Conservation (phyloP, 768 basidiomycete genomes). For the Macrolepiota fuliginosa region DNA sequence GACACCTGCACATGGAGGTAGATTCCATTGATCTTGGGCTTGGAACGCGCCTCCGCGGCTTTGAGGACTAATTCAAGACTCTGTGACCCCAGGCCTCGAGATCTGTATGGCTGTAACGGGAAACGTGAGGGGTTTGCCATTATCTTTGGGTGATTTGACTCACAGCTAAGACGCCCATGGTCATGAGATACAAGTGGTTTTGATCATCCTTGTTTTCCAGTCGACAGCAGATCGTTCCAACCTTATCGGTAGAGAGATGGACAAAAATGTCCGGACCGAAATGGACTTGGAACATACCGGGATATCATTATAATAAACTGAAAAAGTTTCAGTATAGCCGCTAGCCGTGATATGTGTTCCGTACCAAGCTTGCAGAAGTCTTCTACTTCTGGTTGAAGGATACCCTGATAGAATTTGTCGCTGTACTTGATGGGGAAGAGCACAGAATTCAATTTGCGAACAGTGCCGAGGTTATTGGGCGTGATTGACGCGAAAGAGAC, state of each 20-base stretch:
- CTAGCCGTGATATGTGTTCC: slow-evolving; percentile 28
- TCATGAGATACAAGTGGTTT: slow-evolving; percentile 78
- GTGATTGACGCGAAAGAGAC: slow-evolving; percentile 74
- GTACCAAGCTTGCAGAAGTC: slow-evolving; percentile 85
- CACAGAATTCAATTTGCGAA: slow-evolving; percentile 68
- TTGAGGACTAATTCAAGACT: slow-evolving; percentile 65
- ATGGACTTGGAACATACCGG: slow-evolving; percentile 42
- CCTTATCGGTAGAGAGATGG: slow-evolving; percentile 29
- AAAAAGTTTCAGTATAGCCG: slow-evolving; percentile 10
- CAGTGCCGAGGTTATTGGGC: slow-evolving; percentile 80
- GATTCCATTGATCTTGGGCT: slow-evolving; percentile 64
- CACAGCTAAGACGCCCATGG: slow-evolving; percentile 88
- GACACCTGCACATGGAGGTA: slow-evolving; percentile 89
- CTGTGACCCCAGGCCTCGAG: slow-evolving; percentile 70
- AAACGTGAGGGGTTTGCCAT: slow-evolving; percentile 3
- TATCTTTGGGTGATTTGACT: slow-evolving; percentile 24
- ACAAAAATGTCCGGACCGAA: slow-evolving; percentile 10
- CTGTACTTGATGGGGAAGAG: slow-evolving; percentile 89
- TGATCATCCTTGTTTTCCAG: slow-evolving; percentile 65
- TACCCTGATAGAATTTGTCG: slow-evolving; percentile 83
- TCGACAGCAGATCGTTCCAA: slow-evolving; percentile 86
- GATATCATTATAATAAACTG: slow-evolving; percentile 92
- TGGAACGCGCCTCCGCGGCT: slow-evolving; percentile 56
- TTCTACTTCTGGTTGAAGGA: slow-evolving; percentile 74
- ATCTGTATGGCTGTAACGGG: slow-evolving; percentile 74